phyloP scores from a whole-genome alignment of 1,284 basidiomycete genomes.

The Melampsora larici-populina region DNA sequence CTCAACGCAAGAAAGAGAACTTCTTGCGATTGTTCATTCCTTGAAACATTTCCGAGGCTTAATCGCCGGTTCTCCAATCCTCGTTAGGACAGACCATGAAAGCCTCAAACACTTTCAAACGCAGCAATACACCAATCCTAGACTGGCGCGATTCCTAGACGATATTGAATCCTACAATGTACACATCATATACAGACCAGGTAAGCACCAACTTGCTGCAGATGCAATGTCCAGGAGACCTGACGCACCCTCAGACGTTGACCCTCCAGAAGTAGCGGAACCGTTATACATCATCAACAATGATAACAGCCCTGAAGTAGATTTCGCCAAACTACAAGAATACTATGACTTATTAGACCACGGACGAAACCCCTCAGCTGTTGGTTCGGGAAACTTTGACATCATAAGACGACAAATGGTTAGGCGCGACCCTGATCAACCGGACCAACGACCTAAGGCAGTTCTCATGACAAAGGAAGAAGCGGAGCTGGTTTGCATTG shows the following conservation, averaged over 20 bases:
- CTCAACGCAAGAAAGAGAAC: constrained; percentile 1
- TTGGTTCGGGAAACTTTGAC: too few species aligned
- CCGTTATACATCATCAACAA: not conserved
- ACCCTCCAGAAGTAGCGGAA: not conserved
- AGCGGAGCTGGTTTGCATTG: not conserved
- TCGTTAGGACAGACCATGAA: constrained; percentile 5
- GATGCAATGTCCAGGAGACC: constrained; percentile 15
- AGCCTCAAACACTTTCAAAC: constrained; percentile 14
- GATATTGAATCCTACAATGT: constrained; percentile 12
- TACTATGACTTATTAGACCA: too few species aligned
- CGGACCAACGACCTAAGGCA: too few species aligned
- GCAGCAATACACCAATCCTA: not conserved
- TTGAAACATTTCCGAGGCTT: constrained; percentile 13
- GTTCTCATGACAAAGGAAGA: too few species aligned
- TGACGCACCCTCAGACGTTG: not conserved
- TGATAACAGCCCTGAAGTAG: too few species aligned
- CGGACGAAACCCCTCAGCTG: too few species aligned
- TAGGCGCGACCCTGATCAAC: too few species aligned
- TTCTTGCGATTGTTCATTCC: constrained; percentile 13
- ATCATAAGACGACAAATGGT: too few species aligned
- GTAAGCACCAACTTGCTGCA: constrained; percentile 14
- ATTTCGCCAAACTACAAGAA: too few species aligned
- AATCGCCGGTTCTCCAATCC: constrained; percentile 6
- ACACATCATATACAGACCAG: constrained; percentile 13
- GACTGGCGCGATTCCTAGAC: not conserved